Evolutionary conservation across 2,329 filamentous ascomycete genomes (phyloP), one percentile per base, ranked within the genome.

Genomic region (Monosporascus sp.): DNA sequence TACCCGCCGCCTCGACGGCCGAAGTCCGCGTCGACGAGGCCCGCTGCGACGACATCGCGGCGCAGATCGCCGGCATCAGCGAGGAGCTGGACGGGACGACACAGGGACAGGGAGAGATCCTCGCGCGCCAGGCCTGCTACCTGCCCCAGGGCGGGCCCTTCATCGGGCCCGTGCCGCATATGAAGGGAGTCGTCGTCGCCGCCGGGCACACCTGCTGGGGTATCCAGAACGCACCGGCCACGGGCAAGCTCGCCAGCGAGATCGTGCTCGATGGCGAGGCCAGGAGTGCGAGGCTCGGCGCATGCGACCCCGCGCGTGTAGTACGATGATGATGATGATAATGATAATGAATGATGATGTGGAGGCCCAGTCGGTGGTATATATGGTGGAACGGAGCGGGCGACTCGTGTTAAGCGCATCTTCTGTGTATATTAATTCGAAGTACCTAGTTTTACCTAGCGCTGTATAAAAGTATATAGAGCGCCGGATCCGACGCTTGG

Each of bases 191-290:
- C 44, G 74, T 85, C 49, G 74, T 92, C 58, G 88, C 88, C 2
- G 78, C 86, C 0, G 88, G 88, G 0, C 88, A 92, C 72, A 90
- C 86, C 2, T 91, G 88, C 67, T 92, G 88, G 88, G 88, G 88
- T 0, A 91, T 92, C 41, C 88, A 91, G 70, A 92, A 92, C 71
- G 87, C 81, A 20, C 87, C 87, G 1, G 88, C 77, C 5, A 92
- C 88, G 8, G 84, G 84, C 2, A 84, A 85, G 69, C 63, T 87
- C 49, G 79, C 86, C 55, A 84, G 80, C 57, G 84, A 87, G 65
- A 78, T 86, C 63, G 70, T 87, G 2, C 80, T 86, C 60, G 83
- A 87, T 51, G 83, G 83, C 0, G 68, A 73, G 59, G 77, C 81
- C 7, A 80, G 73, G 63, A 86, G 82, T 60, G 83, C 83, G 18